These are phyloP conservation scores for Aspergillus spinulosporus DNA, from an alignment of 2,329 filamentous ascomycete genomes.

Conservation along the genomic window DNA sequence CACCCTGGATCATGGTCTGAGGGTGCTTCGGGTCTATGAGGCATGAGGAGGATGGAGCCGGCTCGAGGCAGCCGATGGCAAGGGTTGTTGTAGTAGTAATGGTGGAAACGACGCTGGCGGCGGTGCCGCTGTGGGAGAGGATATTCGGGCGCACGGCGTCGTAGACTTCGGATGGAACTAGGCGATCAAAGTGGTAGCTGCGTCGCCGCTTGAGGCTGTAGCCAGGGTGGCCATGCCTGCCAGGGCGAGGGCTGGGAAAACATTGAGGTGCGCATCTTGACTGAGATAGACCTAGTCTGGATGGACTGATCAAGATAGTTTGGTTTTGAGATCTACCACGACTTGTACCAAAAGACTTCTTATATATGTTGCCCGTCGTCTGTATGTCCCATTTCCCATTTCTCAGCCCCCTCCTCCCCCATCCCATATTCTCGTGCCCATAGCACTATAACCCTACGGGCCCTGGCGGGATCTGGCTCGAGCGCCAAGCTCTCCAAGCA, in stretches of 20 bases:
- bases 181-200: neutral
- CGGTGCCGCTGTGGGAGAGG: neutral
- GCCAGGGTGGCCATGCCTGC: slow-evolving; percentile 27
- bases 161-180: neutral
- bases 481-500: too few relatives aligned
- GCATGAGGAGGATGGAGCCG: neutral
- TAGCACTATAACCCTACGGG: too few relatives aligned
- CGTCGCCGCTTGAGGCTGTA: neutral
- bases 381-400: too few relatives aligned
- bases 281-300: neutral
- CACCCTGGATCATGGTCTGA: slow-evolving; percentile 5
- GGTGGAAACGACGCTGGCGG: slow-evolving; percentile 1
- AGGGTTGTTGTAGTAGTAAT: slow-evolving; percentile 8
- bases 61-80: neutral
- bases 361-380: too few relatives aligned
- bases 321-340: too few relatives aligned
- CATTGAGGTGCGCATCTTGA: neutral
- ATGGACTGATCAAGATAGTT: neutral
- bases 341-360: too few relatives aligned
- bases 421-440: too few relatives aligned
- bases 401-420: too few relatives aligned
- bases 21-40: slow-evolving; percentile 1
- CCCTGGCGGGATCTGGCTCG: too few relatives aligned
- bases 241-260: neutral
- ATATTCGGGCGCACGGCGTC: neutral